Evolutionary conservation across 768 basidiomycete genomes (phyloP).

Genomic region (Rhodotorula diobovata): DNA sequence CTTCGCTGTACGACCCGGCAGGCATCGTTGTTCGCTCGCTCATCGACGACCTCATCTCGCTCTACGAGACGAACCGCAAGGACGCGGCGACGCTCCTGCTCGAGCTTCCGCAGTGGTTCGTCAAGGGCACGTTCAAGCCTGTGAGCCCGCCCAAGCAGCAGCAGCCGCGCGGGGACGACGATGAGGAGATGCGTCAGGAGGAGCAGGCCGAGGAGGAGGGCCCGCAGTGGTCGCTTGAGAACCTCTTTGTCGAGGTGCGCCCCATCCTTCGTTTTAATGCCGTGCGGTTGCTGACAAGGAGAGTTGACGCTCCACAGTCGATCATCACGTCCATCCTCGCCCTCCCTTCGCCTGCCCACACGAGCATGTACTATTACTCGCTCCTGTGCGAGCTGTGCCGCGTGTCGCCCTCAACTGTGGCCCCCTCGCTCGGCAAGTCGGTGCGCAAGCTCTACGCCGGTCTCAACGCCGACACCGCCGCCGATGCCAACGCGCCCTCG

Average conservation of each 20-base stretch:
- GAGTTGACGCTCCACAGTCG: too few relatives aligned
- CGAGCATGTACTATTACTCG: constrained; percentile 76
- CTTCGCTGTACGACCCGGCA: constrained; percentile 20
- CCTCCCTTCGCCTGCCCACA: constrained; percentile 70
- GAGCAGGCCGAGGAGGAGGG: constrained; percentile 54
- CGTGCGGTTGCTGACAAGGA: too few relatives aligned
- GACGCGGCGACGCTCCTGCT: constrained; percentile 83
- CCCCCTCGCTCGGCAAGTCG: constrained; percentile 92
- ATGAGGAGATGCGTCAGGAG: constrained; percentile 48
- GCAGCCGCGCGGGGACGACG: neutral
- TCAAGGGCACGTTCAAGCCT: constrained; percentile 65
- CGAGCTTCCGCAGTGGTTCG: constrained; percentile 77
- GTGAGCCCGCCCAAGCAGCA: constrained; percentile 47
- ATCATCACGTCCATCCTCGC: constrained; percentile 69
- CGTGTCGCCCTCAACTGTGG: constrained; percentile 82
- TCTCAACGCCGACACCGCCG: constrained; percentile 49
- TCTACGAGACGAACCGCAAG: constrained; percentile 93
- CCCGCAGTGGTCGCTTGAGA: constrained; percentile 83
- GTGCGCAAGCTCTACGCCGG: constrained; percentile 76
- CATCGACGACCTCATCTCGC: constrained; percentile 70
- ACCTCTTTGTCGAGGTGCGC: constrained; percentile 73
- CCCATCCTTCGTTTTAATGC: neutral
- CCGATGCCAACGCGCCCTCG: neutral
- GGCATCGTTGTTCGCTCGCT: constrained; percentile 60
- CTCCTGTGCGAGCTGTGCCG: constrained; percentile 92